Evolutionary conservation across 345 rosid species (phyloP).

Genomic region (Nephelium lappaceum): DNA sequence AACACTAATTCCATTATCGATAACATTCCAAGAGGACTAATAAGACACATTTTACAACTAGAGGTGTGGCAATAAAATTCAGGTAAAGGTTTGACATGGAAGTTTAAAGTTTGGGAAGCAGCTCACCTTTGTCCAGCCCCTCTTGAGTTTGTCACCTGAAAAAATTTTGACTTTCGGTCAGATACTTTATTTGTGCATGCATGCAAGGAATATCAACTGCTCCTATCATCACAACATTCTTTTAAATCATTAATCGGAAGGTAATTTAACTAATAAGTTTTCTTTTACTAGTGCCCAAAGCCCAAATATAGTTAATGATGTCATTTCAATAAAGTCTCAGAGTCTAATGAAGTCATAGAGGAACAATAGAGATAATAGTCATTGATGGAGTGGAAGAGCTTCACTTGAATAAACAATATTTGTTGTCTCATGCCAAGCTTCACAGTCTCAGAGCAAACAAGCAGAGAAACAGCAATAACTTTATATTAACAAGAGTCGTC

Average conservation of each 20-base stretch:
- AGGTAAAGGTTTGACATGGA: constrained; percentile 10
- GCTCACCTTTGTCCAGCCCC: constrained; percentile 51
- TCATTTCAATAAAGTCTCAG: background rate
- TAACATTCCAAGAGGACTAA: background rate
- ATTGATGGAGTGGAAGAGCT: background rate
- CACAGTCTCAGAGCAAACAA: background rate
- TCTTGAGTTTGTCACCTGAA: constrained; percentile 57
- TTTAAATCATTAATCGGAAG: background rate
- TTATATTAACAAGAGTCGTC: background rate
- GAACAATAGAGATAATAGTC: background rate
- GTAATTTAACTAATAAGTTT: background rate
- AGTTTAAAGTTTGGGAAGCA: constrained; percentile 16
- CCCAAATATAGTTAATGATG: background rate
- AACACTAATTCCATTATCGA: background rate
- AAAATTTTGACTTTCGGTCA: constrained; percentile 17
- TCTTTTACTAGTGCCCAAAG: background rate
- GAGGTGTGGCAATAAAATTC: background rate
- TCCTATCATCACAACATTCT: background rate
- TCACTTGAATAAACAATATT: background rate
- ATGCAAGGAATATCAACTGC: background rate
- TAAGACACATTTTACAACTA: constrained; percentile 1
- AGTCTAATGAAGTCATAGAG: background rate
- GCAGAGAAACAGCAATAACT: background rate
- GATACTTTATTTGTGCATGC: constrained; percentile 5
- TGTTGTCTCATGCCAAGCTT: background rate